A percentile compares a stretch with the other conserved stretches of the same genome.
These are phyloP conservation scores for Aspergillus sp. DNA, from an alignment of 2,329 filamentous ascomycete genomes.

Conservation along the genomic window DNA sequence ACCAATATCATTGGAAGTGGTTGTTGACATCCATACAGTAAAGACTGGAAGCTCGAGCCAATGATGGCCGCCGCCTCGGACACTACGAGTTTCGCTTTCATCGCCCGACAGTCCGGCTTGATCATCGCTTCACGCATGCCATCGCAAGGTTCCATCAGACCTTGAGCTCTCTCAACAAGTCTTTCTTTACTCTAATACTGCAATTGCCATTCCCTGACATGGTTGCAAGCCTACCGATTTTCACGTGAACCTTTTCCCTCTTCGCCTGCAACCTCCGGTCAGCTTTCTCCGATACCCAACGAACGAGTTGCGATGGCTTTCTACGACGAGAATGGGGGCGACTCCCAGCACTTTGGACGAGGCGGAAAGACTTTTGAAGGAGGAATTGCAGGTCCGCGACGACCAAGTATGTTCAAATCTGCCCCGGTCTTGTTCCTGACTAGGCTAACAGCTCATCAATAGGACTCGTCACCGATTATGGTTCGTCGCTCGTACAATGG, in stretches of 20 bases:
- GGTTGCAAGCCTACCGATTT: slow-evolving; percentile 5
- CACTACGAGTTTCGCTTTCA: too few relatives aligned
- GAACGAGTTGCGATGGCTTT: slow-evolving; percentile 27
- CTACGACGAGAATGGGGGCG: slow-evolving; percentile 35
- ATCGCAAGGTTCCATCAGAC: too few relatives aligned
- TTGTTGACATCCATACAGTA: too few relatives aligned
- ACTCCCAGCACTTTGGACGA: slow-evolving; percentile 26
- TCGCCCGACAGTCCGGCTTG: too few relatives aligned
- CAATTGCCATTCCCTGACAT: slow-evolving; percentile 3
- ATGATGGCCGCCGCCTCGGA: too few relatives aligned
- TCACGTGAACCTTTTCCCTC: slow-evolving; percentile 8
- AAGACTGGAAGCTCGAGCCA: too few relatives aligned
- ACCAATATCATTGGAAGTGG: too few relatives aligned
- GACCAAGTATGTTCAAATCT: slow-evolving; percentile 30
- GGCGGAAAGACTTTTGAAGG: slow-evolving; percentile 28
- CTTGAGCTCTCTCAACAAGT: too few relatives aligned
- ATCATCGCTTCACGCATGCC: too few relatives aligned
- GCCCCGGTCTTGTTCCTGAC: not conserved
- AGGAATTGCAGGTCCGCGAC: slow-evolving; percentile 32
- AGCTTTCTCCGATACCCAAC: not conserved
- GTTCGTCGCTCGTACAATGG: slow-evolving; percentile 85
- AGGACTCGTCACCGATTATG: slow-evolving; percentile 93
- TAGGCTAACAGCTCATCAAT: slow-evolving; percentile 12
- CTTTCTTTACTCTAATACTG: too few relatives aligned
- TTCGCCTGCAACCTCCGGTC: slow-evolving; percentile 1